These are phyloP conservation scores for Teunomyces lycoperdinae DNA, from an alignment of 805 yeast species.

Conservation along the genomic window DNA sequence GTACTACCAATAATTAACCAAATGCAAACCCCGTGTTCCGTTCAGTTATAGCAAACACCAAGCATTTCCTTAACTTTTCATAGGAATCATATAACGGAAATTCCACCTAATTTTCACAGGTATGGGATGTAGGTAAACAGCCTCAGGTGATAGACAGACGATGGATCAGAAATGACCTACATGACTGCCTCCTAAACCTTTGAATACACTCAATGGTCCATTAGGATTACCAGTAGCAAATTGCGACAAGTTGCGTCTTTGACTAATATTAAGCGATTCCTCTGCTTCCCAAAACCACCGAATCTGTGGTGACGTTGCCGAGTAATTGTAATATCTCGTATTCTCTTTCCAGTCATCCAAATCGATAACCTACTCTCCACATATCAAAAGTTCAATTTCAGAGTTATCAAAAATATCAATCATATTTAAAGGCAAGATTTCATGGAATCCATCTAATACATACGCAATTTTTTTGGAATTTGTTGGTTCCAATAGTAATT, in stretches of 20 bases:
- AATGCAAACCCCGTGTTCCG: slow-evolving; percentile 96
- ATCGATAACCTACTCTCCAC: slow-evolving; percentile 95
- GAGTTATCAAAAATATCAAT: slow-evolving; percentile 91
- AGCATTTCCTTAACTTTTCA: slow-evolving; percentile 75
- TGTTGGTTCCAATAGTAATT: slow-evolving; percentile 76
- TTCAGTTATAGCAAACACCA: slow-evolving; percentile 84
- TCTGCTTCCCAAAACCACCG: slow-evolving; percentile 99
- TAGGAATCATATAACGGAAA: slow-evolving; percentile 89
- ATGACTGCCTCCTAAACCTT: slow-evolving; percentile 80
- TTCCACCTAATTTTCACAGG: slow-evolving; percentile 94
- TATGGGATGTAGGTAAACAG: slow-evolving; percentile 91
- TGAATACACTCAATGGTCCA: slow-evolving; percentile 92
- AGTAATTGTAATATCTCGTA: slow-evolving; percentile 76
- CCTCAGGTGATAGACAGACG: slow-evolving; percentile 82
- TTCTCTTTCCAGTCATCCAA: slow-evolving; percentile 94
- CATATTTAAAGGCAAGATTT: slow-evolving; percentile 78
- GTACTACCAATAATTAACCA: slow-evolving; percentile 35
- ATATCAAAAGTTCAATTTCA: slow-evolving; percentile 85
- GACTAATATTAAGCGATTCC: slow-evolving; percentile 87
- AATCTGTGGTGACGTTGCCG: slow-evolving; percentile 78
- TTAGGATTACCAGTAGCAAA: slow-evolving; percentile 97
- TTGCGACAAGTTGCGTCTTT: slow-evolving; percentile 87
- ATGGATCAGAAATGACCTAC: slow-evolving; percentile 85
- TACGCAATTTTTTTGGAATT: slow-evolving; percentile 84
- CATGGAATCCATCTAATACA: slow-evolving; percentile 86